Evolutionary conservation across 2,329 filamentous ascomycete genomes (phyloP), one percentile per base, ranked within the genome.

Genomic region (Diaporthe velutina): DNA sequence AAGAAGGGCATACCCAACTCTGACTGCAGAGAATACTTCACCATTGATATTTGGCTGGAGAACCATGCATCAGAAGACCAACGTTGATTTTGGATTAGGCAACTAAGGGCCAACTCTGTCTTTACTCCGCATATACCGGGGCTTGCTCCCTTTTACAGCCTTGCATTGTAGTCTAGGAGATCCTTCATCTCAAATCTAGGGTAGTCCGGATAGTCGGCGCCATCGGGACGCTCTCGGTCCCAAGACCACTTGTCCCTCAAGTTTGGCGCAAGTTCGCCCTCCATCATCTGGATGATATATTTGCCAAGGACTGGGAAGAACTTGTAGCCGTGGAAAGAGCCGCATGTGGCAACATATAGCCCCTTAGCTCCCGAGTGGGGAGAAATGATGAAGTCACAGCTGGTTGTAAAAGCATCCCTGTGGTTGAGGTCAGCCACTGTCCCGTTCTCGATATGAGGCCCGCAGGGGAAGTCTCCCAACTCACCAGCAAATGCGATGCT

Each of bases 241-340:
- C 89, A 91, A 6, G 88, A 88, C 89, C 89, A 91, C 77, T 86
- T 87, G 68, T 82, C 78, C 64, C 79, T 78, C 74, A 90, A 78
- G 70, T 87, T 86, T 0, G 84, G 77, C 9, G 83, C 80, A 25
- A 91, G 80, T 19, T 81, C 76, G 17, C 82, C 87, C 77, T 87
- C 87, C 38, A 86, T 82, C 91, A 89, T 89, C 78, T 90, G 86
- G n/a, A 87, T 80, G 38, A 92, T 85, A 77, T 93, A 93, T 77
- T 88, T 89, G 6, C 92, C 91, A 35, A 93, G 87, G 3, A 90
- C 87, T 0, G 92, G 92, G 74, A 93, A 87, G 81, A 94, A 93
- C 81, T 93, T 93, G 85, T 88, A 93, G 22, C 90, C 89, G 81
- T 94, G 92, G 78, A 93, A 92, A 0, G 91, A 93, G 9, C 92